phyloP scores from a whole-genome alignment of 345 rosid genomes.

The Arabidopsis arenosa region DNA sequence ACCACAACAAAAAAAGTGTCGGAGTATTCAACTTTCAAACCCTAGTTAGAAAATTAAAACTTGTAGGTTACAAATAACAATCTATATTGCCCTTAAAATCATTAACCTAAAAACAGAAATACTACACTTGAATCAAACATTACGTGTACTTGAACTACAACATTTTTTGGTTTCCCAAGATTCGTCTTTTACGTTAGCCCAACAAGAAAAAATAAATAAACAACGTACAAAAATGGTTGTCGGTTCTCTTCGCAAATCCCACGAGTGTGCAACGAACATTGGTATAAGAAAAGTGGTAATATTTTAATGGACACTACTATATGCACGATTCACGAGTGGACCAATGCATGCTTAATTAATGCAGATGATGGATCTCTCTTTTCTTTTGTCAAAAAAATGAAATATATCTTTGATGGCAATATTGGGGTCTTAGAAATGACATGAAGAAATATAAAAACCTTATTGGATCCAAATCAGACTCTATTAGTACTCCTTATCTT shows the following conservation, averaged over 20 bases:
- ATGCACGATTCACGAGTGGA: slow-evolving; percentile 40
- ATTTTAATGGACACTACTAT: slow-evolving; percentile 20
- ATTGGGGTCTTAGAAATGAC: neutral
- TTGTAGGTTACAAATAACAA: neutral
- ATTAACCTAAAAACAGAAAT: neutral
- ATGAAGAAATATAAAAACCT: slow-evolving; percentile 5
- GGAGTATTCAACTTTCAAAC: neutral
- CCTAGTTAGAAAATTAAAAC: neutral
- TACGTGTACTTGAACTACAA: neutral
- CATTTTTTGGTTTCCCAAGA: slow-evolving; percentile 9
- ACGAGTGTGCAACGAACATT: slow-evolving; percentile 38
- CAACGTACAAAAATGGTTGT: slow-evolving; percentile 32
- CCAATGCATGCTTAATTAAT: slow-evolving; percentile 41
- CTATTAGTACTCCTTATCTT: neutral
- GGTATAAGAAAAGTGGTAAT: slow-evolving; percentile 18
- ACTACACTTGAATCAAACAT: neutral
- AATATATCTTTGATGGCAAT: neutral
- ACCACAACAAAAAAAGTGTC: neutral
- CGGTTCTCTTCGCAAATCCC: slow-evolving; percentile 33
- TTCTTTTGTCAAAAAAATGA: neutral
- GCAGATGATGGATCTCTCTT: neutral
- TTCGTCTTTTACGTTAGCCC: slow-evolving; percentile 21
- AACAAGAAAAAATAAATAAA: neutral
- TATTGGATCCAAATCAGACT: slow-evolving; percentile 6
- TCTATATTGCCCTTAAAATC: neutral